A percentile compares a stretch with the other conserved stretches of the same genome.
phyloP scores from a whole-genome alignment of 192 early-diverging fungal genomes.

The Cetraspora pellucida region DNA sequence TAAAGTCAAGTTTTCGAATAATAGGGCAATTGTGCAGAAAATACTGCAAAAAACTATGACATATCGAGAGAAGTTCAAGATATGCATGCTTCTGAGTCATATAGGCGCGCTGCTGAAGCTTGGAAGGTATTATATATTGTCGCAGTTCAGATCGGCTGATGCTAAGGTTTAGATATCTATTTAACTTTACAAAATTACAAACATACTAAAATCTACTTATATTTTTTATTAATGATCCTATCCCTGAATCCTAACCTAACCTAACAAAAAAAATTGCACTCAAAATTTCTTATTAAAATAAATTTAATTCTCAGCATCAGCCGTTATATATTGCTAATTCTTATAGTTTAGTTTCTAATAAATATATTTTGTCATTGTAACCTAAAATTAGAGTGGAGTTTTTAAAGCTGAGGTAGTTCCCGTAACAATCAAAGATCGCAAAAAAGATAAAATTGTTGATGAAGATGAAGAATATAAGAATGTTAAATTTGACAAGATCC shows the following conservation, averaged over 20 bases:
- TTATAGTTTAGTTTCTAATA: too few species aligned
- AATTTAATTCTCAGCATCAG: too few species aligned
- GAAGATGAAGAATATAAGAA: conserved; percentile 96
- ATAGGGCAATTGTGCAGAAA: conserved; percentile 77
- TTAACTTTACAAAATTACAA: too few species aligned
- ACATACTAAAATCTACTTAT: too few species aligned
- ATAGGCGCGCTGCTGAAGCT: conserved; percentile 86
- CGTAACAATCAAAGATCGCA: conserved; percentile 80
- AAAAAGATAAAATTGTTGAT: conserved; percentile 74
- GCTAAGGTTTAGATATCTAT: too few species aligned
- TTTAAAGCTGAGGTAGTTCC: conserved; percentile 85
- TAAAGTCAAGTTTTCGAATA: conserved; percentile 8
- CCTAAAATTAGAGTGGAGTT: conserved; percentile 51
- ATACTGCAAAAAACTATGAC: conserved; percentile 83
- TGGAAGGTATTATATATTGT: conserved; percentile 67
- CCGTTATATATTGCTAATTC: too few species aligned
- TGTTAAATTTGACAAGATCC: conserved; percentile 89
- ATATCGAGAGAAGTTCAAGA: conserved; percentile 92
- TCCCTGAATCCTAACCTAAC: too few species aligned
- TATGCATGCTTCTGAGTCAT: conserved; percentile 79
- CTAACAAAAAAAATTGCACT: background rate
- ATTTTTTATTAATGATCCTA: background rate
- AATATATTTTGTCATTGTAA: background rate
- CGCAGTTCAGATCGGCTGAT: too few species aligned
- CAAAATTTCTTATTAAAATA: background rate